Conservation (phyloP, 805 yeast species). For the Candida endomychidarum region DNA sequence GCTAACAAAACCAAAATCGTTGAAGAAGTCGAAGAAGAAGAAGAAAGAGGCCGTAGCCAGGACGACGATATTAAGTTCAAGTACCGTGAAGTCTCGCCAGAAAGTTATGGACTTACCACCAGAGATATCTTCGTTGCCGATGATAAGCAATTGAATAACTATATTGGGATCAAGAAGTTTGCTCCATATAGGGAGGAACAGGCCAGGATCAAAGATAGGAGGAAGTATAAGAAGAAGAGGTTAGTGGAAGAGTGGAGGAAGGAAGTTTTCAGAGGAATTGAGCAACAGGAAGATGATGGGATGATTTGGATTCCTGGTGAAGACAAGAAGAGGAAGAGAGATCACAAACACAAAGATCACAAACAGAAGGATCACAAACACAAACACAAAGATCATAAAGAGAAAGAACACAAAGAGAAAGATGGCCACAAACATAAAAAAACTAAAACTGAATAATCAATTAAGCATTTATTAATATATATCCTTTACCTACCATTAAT, state of each 20-base stretch:
- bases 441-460: not conserved
- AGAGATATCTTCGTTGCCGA: conserved; percentile 89
- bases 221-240: conserved; percentile 80
- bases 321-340: conserved; percentile 11
- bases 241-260: conserved; percentile 88
- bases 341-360: not conserved
- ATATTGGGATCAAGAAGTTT: conserved; percentile 83
- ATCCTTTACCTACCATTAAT: not conserved
- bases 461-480: not conserved
- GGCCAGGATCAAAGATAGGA: conserved; percentile 68
- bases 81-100: conserved; percentile 95
- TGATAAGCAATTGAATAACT: conserved; percentile 80
- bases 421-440: not conserved
- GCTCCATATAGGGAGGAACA: conserved; percentile 89
- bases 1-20: conserved; percentile 62
- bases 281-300: conserved; percentile 42
- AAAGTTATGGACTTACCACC: conserved; percentile 79
- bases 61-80: conserved; percentile 58
- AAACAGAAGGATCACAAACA: conserved; percentile 6
- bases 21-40: conserved; percentile 67
- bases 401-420: conserved; percentile 1
- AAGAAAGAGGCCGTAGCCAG: conserved; percentile 56
- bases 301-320: conserved; percentile 38
- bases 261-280: conserved; percentile 59
- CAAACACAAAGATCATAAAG: not conserved